These are phyloP conservation scores for Podosphaera aphanis DNA, from an alignment of 2,329 filamentous ascomycete species.

Conservation along the genomic window DNA sequence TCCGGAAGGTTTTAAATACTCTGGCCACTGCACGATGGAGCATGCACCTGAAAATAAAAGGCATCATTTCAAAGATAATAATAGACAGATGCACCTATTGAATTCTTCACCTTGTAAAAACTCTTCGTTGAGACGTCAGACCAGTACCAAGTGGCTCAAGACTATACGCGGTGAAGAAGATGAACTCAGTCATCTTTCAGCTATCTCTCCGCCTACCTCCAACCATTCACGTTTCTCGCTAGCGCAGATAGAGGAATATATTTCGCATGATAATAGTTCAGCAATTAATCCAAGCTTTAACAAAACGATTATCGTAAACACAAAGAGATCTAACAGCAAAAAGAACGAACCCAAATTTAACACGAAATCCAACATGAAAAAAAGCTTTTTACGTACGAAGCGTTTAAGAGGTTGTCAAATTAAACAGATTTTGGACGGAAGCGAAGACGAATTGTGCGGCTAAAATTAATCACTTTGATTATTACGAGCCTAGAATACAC, in stretches of 20 bases:
- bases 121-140: background rate
- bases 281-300: background rate
- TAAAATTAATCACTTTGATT: no score
- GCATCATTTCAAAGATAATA: background rate
- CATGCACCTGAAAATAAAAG: background rate
- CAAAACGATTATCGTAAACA: background rate
- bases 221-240: background rate
- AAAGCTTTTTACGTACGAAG: background rate
- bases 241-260: background rate
- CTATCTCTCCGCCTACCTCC: background rate
- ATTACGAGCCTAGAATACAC: no score
- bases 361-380: background rate
- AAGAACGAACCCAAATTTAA: background rate
- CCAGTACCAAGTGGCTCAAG: background rate
- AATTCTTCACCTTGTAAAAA: background rate
- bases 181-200: background rate
- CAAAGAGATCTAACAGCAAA: background rate
- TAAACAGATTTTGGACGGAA: background rate
- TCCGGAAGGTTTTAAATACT: background rate
- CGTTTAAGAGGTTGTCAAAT: background rate
- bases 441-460: constrained; percentile 1
- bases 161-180: background rate
- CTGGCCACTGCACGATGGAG: background rate
- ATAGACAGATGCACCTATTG: background rate
- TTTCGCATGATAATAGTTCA: background rate